These are phyloP conservation scores for Capronia epimyces DNA, from an alignment of 2,329 filamentous ascomycete genomes.

Conservation along the genomic window DNA sequence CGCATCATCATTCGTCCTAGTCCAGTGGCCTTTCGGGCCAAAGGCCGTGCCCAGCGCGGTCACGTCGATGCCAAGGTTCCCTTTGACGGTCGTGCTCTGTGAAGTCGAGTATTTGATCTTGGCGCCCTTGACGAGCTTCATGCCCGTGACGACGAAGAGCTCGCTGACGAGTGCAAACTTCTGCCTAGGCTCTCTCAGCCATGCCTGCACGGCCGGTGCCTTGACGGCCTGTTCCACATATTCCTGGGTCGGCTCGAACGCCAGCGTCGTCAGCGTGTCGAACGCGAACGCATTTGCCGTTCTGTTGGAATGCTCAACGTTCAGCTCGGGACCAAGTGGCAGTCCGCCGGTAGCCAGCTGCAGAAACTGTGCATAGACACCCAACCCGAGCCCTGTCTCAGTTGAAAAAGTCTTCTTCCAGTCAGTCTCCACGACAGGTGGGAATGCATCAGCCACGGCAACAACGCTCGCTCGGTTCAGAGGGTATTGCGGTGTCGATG, in stretches of 20 bases:
- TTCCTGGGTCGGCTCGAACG: slow-evolving; percentile 31
- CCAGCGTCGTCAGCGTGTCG: slow-evolving; percentile 30
- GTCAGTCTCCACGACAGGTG: slow-evolving; percentile 29
- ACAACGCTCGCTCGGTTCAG: slow-evolving; percentile 28
- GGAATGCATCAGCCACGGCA: slow-evolving; percentile 23
- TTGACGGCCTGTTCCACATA: slow-evolving; percentile 30
- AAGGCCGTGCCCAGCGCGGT: slow-evolving; percentile 26
- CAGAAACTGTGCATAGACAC: slow-evolving; percentile 32
- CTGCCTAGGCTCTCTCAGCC: slow-evolving; percentile 30
- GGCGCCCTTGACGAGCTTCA: slow-evolving; percentile 32
- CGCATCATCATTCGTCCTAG: slow-evolving; percentile 27
- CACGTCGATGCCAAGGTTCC: slow-evolving; percentile 28
- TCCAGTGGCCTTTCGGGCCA: slow-evolving; percentile 31
- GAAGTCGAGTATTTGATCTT: slow-evolving; percentile 31
- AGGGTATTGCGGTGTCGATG: slow-evolving; percentile 31
- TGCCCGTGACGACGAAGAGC: slow-evolving; percentile 31
- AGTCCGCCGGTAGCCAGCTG: slow-evolving; percentile 30
- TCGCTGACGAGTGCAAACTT: slow-evolving; percentile 22
- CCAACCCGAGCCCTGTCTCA: slow-evolving; percentile 28
- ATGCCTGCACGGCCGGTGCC: slow-evolving; percentile 30
- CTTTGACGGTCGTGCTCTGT: slow-evolving; percentile 23
- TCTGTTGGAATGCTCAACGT: slow-evolving; percentile 27
- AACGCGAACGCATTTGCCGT: slow-evolving; percentile 29
- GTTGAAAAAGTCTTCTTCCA: slow-evolving; percentile 32
- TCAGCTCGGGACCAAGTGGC: slow-evolving; percentile 26